Evolutionary conservation across 768 basidiomycete species (phyloP).

Genomic region (Xanthoconium stramineum): DNA sequence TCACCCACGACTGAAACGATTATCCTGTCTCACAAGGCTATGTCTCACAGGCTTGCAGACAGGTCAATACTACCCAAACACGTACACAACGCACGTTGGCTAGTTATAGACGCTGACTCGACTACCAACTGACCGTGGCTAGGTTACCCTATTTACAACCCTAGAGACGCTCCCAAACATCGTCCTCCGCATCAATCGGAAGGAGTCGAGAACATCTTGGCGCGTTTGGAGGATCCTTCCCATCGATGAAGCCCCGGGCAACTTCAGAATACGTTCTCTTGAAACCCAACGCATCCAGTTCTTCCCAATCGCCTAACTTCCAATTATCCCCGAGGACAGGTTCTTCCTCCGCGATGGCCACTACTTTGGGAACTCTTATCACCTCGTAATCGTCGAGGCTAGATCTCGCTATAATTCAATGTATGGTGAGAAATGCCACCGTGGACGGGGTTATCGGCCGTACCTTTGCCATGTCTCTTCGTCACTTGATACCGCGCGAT

Average conservation of each 20-base stretch:
- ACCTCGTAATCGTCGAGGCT: constrained; percentile 24
- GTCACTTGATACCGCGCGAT: not conserved
- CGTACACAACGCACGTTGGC: too few relatives aligned
- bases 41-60: too few relatives aligned
- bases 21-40: too few relatives aligned
- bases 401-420: constrained; percentile 7
- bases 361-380: constrained; percentile 17
- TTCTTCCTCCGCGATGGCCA: constrained; percentile 14
- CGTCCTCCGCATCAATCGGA: constrained; percentile 3
- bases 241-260: constrained; percentile 7
- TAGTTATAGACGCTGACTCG: too few relatives aligned
- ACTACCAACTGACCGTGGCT: too few relatives aligned
- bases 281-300: constrained; percentile 12
- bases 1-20: too few relatives aligned
- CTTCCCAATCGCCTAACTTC: constrained; percentile 21
- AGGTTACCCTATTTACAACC: not conserved
- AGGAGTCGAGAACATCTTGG: not conserved
- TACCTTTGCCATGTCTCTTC: constrained; percentile 15
- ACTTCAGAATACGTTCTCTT: constrained; percentile 26
- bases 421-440: not conserved
- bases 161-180: constrained; percentile 17
- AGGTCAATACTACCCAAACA: too few relatives aligned
- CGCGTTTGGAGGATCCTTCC: not conserved
- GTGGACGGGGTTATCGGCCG: not conserved
- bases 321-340: constrained; percentile 1